phyloP scores from a whole-genome alignment of 805 yeast genomes.

The Sugiyamaella smithiae region DNA sequence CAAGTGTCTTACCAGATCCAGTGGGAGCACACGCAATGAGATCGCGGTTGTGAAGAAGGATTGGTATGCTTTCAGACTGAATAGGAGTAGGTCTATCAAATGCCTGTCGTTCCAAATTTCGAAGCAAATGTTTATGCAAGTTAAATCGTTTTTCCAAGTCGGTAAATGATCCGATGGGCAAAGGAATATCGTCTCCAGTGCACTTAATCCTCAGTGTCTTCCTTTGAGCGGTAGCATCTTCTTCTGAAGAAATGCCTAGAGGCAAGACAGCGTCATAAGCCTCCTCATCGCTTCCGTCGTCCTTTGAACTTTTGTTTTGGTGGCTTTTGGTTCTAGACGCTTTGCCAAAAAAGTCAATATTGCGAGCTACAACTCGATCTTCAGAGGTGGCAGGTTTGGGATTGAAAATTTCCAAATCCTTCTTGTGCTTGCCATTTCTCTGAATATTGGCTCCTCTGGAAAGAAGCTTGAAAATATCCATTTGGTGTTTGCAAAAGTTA shows the following conservation, averaged over 20 bases:
- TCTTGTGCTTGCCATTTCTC: conserved; percentile 46
- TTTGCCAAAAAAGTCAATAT: conserved; percentile 79
- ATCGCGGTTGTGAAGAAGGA: conserved; percentile 66
- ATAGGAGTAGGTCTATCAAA: conserved; percentile 89
- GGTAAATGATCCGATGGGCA: conserved; percentile 86
- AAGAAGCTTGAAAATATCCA: conserved; percentile 88
- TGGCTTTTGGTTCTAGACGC: conserved; percentile 33
- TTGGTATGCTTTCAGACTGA: conserved; percentile 87
- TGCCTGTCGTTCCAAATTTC: conserved; percentile 63
- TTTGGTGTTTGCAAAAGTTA: conserved; percentile 30
- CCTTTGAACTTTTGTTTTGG: conserved; percentile 26
- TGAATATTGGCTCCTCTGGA: conserved; percentile 82
- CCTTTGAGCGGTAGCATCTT: conserved; percentile 62
- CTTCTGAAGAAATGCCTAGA: conserved; percentile 47
- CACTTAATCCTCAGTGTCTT: conserved; percentile 63
- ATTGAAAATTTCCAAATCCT: conserved; percentile 30
- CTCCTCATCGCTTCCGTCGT: conserved; percentile 21
- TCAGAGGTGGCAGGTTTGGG: conserved; percentile 31
- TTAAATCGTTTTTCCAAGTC: conserved; percentile 70
- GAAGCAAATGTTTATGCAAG: conserved; percentile 54
- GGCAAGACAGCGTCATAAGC: conserved; percentile 37
- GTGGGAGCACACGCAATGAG: conserved; percentile 95
- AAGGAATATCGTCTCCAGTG: conserved; percentile 81
- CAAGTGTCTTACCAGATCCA: conserved; percentile 96
- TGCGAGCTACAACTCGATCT: conserved; percentile 57